Evolutionary conservation across 176 grass and related monocot species (phyloP).

Genomic region (Aegilops speltoides): DNA sequence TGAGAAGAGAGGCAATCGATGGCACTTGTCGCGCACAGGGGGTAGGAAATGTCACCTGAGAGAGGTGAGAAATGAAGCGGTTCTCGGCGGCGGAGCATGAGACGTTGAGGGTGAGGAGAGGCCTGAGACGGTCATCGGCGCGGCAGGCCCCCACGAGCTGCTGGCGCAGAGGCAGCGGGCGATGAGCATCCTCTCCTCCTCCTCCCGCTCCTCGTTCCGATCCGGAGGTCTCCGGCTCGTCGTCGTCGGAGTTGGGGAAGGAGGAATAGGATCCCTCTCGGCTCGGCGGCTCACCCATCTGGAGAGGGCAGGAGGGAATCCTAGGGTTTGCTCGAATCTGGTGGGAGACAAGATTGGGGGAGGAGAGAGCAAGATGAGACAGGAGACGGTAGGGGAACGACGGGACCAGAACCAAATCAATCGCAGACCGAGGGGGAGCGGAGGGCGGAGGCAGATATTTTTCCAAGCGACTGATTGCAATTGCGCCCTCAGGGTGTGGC

Average conservation of each 20-base stretch:
- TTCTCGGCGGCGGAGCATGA: conserved; percentile 61
- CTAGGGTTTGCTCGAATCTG: background rate
- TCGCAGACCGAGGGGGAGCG: background rate
- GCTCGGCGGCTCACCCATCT: conserved; percentile 19
- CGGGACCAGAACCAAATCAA: background rate
- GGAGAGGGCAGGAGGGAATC: background rate
- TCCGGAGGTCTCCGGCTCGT: conserved; percentile 30
- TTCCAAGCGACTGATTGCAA: conserved; percentile 8
- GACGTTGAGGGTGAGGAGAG: conserved; percentile 58
- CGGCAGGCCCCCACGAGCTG: conserved; percentile 86
- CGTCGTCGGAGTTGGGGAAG: background rate
- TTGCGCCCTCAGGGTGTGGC: background rate
- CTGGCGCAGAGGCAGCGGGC: conserved; percentile 49
- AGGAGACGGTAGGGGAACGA: background rate
- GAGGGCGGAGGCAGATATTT: background rate
- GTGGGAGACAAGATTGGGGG: background rate
- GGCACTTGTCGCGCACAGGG: background rate
- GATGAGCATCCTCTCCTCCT: background rate
- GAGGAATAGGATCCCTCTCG: conserved; percentile 1
- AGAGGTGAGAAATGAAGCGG: conserved; percentile 75
- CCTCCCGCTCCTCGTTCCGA: background rate
- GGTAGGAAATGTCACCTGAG: conserved; percentile 42
- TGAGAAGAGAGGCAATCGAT: background rate
- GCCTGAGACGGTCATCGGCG: conserved; percentile 68
- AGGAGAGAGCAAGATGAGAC: background rate